phyloP scores from a whole-genome alignment of 345 rosid genomes.

The Brassica rapa region DNA sequence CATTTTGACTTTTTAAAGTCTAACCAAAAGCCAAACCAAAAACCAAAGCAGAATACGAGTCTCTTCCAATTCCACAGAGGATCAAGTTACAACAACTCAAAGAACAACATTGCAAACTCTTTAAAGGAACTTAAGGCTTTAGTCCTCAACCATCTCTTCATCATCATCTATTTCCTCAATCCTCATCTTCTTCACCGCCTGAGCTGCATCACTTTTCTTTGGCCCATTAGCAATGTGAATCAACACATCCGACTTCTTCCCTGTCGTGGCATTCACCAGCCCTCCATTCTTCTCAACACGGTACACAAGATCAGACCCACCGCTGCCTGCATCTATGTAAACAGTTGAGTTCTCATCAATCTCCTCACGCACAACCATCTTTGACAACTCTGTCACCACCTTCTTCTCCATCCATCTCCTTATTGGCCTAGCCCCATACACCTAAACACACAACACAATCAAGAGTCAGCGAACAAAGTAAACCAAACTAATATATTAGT shows the following conservation, averaged over 20 bases:
- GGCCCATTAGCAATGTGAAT: conserved; percentile 56
- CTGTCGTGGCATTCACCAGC: conserved; percentile 68
- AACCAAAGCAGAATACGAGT: conserved; percentile 13
- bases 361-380: conserved; percentile 80
- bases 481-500: background rate
- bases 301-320: conserved; percentile 50
- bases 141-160: conserved; percentile 51
- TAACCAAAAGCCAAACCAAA: conserved; percentile 8
- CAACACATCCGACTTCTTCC: conserved; percentile 66
- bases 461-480: background rate
- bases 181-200: conserved; percentile 92
- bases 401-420: conserved; percentile 94
- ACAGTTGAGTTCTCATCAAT: conserved; percentile 86
- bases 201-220: conserved; percentile 57
- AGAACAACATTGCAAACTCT: background rate
- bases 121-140: background rate
- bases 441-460: conserved; percentile 43
- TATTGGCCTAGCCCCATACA: conserved; percentile 87
- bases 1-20: background rate
- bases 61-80: background rate
- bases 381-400: conserved; percentile 86
- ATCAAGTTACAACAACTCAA: background rate
- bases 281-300: conserved; percentile 80
- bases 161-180: conserved; percentile 75
- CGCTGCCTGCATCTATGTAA: conserved; percentile 61